Percentiles rank a stretch among this genome's conserved stretches.
Evolutionary conservation across 169 alveolate genomes (phyloP).

Genomic region (Perkinsus chesapeaki): DNA sequence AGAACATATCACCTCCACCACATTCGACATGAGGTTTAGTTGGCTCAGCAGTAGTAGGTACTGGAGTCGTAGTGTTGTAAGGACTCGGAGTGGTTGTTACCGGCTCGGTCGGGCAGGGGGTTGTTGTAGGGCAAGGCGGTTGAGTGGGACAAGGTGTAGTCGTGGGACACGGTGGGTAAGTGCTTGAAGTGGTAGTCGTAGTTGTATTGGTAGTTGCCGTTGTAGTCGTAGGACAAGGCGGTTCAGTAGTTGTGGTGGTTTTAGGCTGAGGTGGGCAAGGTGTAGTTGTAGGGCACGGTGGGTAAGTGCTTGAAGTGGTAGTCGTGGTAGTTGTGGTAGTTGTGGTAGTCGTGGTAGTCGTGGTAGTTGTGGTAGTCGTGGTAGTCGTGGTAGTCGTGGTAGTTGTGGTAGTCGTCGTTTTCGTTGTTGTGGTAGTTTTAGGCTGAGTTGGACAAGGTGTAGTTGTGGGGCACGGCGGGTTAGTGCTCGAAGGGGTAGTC

Average conservation of each 20-base stretch:
- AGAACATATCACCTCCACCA: neutral
- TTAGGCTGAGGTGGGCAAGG: too few species aligned
- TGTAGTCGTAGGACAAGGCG: too few species aligned
- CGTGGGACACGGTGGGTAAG: neutral
- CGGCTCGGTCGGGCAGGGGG: neutral
- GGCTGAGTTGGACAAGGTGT: neutral
- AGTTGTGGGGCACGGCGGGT: neutral
- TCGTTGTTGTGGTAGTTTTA: neutral
- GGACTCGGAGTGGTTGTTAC: neutral
- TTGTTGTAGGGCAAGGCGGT: neutral
- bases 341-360: too few species aligned
- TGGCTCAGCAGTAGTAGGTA: neutral
- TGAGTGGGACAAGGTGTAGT: neutral
- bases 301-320: too few species aligned
- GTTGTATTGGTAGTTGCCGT: neutral
- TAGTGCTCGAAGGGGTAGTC: neutral
- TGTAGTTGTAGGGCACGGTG: too few species aligned
- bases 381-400: neutral
- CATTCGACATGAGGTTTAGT: neutral
- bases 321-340: too few species aligned
- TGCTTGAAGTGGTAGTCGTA: neutral
- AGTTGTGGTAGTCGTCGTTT: neutral
- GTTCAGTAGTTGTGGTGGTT: too few species aligned
- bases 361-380: neutral
- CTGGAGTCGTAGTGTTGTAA: neutral